A percentile compares a stretch with the other conserved stretches of the same genome.
Conservation (phyloP, 495 filamentous ascomycete species). For the Stereocaulon alpinum region DNA sequence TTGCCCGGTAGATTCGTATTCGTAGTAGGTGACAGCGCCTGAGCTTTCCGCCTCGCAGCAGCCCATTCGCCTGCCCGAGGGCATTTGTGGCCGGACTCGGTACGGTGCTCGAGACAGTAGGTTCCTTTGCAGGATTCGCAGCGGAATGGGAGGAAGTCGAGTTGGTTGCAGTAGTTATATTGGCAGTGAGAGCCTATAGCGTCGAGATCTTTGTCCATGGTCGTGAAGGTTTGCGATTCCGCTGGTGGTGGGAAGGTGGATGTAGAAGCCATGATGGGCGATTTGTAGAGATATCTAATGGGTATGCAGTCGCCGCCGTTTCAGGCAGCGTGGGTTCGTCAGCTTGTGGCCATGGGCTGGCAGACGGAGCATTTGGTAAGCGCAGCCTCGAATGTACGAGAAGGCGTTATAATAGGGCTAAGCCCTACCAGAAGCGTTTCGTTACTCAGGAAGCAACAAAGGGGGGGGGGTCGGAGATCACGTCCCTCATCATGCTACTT, state of each 20-base stretch:
- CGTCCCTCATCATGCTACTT: not conserved
- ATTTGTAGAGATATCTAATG: not conserved
- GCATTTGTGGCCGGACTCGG: slow-evolving; percentile 75
- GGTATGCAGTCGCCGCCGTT: slow-evolving; percentile 3
- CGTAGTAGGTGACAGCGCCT: slow-evolving; percentile 5
- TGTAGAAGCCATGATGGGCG: slow-evolving; percentile 19
- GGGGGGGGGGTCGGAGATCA: too few relatives aligned
- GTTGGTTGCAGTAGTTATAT: slow-evolving; percentile 77
- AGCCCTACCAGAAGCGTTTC: not conserved
- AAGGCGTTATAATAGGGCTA: slow-evolving; percentile 5
- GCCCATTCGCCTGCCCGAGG: slow-evolving; percentile 81
- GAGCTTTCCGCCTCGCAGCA: slow-evolving; percentile 12
- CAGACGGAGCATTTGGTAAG: not conserved
- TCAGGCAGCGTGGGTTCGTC: slow-evolving; percentile 17
- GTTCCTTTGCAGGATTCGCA: slow-evolving; percentile 81
- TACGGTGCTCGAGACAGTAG: slow-evolving; percentile 92
- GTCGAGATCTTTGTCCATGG: slow-evolving; percentile 61
- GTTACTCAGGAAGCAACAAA: not conserved
- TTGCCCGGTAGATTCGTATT: slow-evolving; percentile 27
- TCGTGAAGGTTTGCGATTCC: slow-evolving; percentile 37
- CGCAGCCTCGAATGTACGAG: slow-evolving; percentile 13
- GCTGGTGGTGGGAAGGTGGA: slow-evolving; percentile 5
- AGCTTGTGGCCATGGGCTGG: slow-evolving; percentile 14
- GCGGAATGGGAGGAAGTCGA: slow-evolving; percentile 93
- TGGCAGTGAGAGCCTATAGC: slow-evolving; percentile 88